Evolutionary conservation across 2,329 filamentous ascomycete species (phyloP).

Genomic region (Aulographum hederae): DNA sequence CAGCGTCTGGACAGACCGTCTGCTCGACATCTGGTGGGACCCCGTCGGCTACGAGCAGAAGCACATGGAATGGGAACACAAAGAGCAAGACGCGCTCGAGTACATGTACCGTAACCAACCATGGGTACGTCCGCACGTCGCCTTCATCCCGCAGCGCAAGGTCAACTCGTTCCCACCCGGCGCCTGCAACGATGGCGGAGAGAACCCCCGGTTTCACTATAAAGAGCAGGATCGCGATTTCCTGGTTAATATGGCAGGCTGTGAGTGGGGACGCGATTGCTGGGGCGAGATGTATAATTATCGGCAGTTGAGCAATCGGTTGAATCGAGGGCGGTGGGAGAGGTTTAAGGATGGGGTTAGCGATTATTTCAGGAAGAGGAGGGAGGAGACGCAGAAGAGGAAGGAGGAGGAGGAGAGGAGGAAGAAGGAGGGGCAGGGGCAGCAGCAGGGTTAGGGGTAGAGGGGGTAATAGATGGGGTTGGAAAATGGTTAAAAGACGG

Average conservation of each 20-base stretch:
- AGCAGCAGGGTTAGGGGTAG: no score
- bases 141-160: constrained; percentile 75
- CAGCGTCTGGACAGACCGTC: constrained; percentile 72
- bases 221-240: constrained; percentile 74
- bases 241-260: constrained; percentile 95
- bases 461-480: no score
- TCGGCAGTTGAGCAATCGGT: constrained; percentile 72
- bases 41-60: constrained; percentile 94
- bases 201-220: constrained; percentile 70
- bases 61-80: constrained; percentile 98
- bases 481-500: no score
- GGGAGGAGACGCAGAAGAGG: constrained; percentile 7
- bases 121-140: constrained; percentile 78
- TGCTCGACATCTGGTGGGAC: constrained; percentile 97
- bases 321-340: constrained; percentile 75
- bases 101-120: constrained; percentile 81
- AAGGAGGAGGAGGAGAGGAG: constrained; percentile 7
- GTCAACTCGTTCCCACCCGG: constrained; percentile 90
- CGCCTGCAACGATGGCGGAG: constrained; percentile 63
- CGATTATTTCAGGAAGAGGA: constrained; percentile 12
- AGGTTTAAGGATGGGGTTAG: constrained; percentile 31
- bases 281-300: constrained; percentile 98
- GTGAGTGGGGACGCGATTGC: constrained; percentile 90
- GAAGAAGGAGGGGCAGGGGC: no score
- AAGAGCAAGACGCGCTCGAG: constrained; percentile 90